These are phyloP conservation scores for Auriscalpium orientale DNA, from an alignment of 768 basidiomycete genomes.

Conservation along the genomic window DNA sequence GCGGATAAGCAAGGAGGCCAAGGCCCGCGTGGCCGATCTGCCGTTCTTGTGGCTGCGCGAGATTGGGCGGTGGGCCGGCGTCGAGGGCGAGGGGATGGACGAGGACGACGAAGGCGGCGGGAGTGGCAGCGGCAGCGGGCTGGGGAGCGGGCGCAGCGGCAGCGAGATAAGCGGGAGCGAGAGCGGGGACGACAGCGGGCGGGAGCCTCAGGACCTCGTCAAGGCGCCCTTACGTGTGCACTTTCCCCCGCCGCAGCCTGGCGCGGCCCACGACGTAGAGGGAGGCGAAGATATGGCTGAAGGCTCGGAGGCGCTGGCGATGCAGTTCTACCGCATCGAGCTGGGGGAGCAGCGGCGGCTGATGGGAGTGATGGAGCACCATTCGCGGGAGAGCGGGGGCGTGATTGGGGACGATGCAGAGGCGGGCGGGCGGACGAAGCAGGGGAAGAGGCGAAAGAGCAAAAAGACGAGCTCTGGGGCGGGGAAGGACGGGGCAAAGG, in stretches of 20 bases:
- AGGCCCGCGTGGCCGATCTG: slow-evolving; percentile 49
- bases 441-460: slow-evolving; percentile 1
- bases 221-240: neutral
- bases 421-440: neutral
- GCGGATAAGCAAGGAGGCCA: slow-evolving; percentile 35
- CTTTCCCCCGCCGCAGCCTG: neutral
- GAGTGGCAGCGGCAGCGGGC: slow-evolving; percentile 11
- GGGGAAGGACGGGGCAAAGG: slow-evolving; percentile 18
- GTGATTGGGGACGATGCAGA: slow-evolving; percentile 13
- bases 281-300: slow-evolving; percentile 42
- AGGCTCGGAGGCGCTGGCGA: slow-evolving; percentile 73
- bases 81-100: slow-evolving; percentile 7
- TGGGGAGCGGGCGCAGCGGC: slow-evolving; percentile 8
- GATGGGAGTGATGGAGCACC: slow-evolving; percentile 88
- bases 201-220: neutral
- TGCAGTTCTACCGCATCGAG: slow-evolving; percentile 92
- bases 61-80: slow-evolving; percentile 50
- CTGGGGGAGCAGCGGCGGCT: slow-evolving; percentile 83
- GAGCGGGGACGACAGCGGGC: slow-evolving; percentile 6
- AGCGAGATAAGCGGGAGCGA: slow-evolving; percentile 14
- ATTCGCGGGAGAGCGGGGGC: slow-evolving; percentile 51
- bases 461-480: slow-evolving; percentile 12
- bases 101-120: slow-evolving; percentile 5
- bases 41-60: slow-evolving; percentile 75
- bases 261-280: neutral